These are phyloP conservation scores for Cyberlindnera veronae DNA, from an alignment of 805 yeast species.

Conservation along the genomic window DNA sequence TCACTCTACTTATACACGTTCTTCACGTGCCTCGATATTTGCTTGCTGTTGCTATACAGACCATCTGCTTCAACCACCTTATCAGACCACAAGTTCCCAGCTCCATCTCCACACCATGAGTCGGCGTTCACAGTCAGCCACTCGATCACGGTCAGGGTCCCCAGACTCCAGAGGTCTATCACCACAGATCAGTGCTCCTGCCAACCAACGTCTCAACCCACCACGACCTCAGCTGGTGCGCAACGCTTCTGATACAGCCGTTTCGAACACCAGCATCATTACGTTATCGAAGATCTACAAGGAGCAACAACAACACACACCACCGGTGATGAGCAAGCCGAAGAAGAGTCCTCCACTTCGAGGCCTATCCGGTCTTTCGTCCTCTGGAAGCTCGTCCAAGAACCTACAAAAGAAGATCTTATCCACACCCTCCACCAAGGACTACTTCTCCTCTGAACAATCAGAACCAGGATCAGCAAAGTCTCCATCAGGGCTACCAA, in stretches of 20 bases:
- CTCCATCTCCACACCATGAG: neutral
- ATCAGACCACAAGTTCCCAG: no score
- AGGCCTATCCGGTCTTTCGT: constrained; percentile 2
- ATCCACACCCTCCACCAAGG: constrained; percentile 21
- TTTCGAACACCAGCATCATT: constrained; percentile 23
- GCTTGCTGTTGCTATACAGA: no score
- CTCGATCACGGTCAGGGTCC: neutral
- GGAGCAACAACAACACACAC: constrained; percentile 12
- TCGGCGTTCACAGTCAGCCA: neutral
- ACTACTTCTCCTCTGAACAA: constrained; percentile 14
- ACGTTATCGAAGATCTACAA: constrained; percentile 25
- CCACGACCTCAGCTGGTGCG: constrained; percentile 6
- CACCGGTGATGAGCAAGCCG: constrained; percentile 5
- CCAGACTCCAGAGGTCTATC: constrained; percentile 2
- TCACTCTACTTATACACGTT: no score
- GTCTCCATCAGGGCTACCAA: neutral
- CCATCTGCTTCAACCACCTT: no score
- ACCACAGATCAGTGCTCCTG: constrained; percentile 7
- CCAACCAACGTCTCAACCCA: neutral
- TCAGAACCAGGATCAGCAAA: neutral
- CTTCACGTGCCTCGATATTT: no score
- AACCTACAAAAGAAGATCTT: constrained; percentile 26
- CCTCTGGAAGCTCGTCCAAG: constrained; percentile 14
- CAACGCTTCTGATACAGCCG: constrained; percentile 8
- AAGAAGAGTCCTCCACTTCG: constrained; percentile 4